A percentile compares a stretch with the other conserved stretches of the same genome.
Conservation (phyloP, 2,329 filamentous ascomycete species). For the Penicillium sp. region DNA sequence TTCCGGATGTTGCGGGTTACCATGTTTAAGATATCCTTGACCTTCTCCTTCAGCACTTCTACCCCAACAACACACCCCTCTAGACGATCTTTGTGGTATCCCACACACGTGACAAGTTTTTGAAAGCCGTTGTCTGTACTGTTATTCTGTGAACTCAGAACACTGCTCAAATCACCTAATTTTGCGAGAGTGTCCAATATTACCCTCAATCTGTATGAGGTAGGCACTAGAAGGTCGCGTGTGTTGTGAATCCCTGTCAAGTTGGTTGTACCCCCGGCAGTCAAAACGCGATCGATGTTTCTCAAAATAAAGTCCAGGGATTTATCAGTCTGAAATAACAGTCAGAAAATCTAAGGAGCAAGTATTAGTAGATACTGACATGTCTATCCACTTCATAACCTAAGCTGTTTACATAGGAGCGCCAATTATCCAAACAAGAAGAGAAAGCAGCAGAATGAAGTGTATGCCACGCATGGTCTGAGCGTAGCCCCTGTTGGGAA, state of each 20-base stretch:
- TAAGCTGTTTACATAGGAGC: background rate
- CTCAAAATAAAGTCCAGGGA: background rate
- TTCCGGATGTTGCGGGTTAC: background rate
- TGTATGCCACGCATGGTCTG: background rate
- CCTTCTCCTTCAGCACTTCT: conserved; percentile 16
- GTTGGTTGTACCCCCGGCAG: background rate
- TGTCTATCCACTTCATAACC: background rate
- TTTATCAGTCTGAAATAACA: background rate
- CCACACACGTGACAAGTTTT: conserved; percentile 1
- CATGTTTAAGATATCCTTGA: conserved; percentile 19
- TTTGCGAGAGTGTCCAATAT: conserved; percentile 7
- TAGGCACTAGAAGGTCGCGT: conserved; percentile 1
- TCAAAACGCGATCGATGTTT: background rate
- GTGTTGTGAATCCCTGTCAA: background rate
- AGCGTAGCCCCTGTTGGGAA: background rate
- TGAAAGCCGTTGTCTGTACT: background rate
- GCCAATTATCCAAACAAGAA: background rate
- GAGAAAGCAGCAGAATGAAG: background rate
- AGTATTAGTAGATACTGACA: background rate
- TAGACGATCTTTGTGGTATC: conserved; percentile 10
- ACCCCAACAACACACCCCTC: conserved; percentile 18
- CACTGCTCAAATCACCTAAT: conserved; percentile 10
- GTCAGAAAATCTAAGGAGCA: background rate
- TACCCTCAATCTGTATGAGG: background rate
- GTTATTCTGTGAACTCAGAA: conserved; percentile 1